Percentiles rank a stretch among this genome's conserved stretches.
Conservation (phyloP, 2,329 filamentous ascomycete species). For the Westerdykella aurantiaca region DNA sequence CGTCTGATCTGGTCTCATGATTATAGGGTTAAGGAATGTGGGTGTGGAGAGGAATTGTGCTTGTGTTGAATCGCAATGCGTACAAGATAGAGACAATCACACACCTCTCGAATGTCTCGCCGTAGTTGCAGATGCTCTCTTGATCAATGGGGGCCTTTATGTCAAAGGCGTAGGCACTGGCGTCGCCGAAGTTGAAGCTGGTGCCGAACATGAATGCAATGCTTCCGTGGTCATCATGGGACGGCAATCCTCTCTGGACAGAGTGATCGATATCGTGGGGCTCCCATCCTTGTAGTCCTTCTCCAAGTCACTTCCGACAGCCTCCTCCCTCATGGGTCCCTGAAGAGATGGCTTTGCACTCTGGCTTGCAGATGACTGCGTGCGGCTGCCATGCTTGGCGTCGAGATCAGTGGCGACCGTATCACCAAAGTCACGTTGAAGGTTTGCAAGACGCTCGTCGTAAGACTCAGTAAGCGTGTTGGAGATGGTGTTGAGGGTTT, state of each 20-base stretch:
- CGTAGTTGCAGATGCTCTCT: not conserved
- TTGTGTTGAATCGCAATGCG: not conserved
- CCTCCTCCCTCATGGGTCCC: not conserved
- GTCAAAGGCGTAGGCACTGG: conserved; percentile 6
- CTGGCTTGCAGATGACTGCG: not conserved
- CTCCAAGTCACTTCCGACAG: not conserved
- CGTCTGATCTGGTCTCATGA: no score
- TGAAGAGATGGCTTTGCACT: not conserved
- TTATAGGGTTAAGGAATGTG: no score
- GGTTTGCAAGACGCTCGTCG: conserved; percentile 19
- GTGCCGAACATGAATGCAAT: not conserved
- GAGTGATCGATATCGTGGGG: not conserved
- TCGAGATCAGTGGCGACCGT: conserved; percentile 16
- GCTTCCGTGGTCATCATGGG: no score
- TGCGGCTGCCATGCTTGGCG: conserved; percentile 5
- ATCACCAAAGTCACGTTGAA: conserved; percentile 24
- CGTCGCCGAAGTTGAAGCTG: not conserved
- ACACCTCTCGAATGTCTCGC: conserved; percentile 13
- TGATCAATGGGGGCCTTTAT: not conserved
- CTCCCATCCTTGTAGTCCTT: not conserved
- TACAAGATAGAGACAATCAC: not conserved
- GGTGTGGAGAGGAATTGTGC: no score
- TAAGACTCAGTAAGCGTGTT: conserved; percentile 24
- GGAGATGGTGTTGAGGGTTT: conserved; percentile 18
- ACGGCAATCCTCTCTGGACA: no score